Base-by-base conservation (phyloP, 129 eudicot species). In the Kitagawia praeruptora region DNA sequence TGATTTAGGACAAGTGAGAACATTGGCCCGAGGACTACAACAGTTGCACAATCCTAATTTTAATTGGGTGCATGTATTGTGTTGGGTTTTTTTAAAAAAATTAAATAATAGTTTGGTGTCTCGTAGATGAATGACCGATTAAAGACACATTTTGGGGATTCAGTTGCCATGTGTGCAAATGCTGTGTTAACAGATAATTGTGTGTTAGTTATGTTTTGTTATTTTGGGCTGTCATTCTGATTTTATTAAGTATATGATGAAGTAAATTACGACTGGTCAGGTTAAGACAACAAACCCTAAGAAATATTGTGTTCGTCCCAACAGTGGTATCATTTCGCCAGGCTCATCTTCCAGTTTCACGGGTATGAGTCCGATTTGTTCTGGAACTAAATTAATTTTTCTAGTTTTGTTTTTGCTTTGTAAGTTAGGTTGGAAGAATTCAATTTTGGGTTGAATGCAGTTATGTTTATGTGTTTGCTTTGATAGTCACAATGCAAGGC, bases 271-370 rank as follows among this genome's bases (percentile, higher is more conserved):
- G 71, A 51, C 77, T 81, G 75, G 66, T 47, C 76, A 95, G 98
- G 97, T 95, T 61, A 95, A 95, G 85, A 95, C 98, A 37, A 95
- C 98, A 56, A 92, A 90, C 82, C 98, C 98, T 13, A 95, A 92
- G 80, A 92, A 85, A 89, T 95, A 95, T 82, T 90, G 91, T 70
- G 98, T 95, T 70, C 96, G 98, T 14, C 98, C 98, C 73, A 95
- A 95, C 78, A 85, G 89, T 28, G 98, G 98, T 40, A 80, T 95
- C 77, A 92, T 95, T 19, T 80, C 86, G 76, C 98, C 98, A n/a
- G 87, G 91, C 34, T 89, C 90, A 1, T 70, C 86, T 49, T 92
- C 97, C 89, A 87, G 88, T 86, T 92, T 95, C 75, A 95, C 96
- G 79, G 98, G 98, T 92, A 84, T 53, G 61, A 44, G 56, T 84